Base-by-base conservation (phyloP, 192 early-diverging fungal genomes). In the Coemansia sp. region DNA sequence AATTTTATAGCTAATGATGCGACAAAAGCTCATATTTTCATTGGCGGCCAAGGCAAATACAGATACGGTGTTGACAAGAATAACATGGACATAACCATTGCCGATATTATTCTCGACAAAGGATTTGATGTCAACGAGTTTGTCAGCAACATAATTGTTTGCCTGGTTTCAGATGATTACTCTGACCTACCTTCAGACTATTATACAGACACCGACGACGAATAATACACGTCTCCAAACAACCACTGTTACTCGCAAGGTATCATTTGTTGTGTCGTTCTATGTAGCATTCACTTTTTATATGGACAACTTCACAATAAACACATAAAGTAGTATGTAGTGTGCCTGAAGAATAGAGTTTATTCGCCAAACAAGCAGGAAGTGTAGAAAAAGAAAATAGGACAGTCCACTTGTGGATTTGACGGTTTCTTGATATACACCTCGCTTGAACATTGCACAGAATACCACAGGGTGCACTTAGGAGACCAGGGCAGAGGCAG, bases 401-500 rank as follows among this genome's bases (percentile, higher is more conserved):
- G 27, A 13, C 50, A 53, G 10, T 4, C 45, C 45, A 21, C 45
- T 48, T 48, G 45, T 48, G 19, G 45, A 48, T n/a, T 8, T 19
- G 21, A 21, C 19, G n/a, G 19, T 21, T 19, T 19, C 45, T 48
- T 48, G 45, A 48, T 9, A 48, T 48, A 48, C 3, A 17, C 19
- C 1, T 48, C 45, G 21, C 45, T 48, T 48, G 45, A n/a, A 9
- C 21, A 48, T 48, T 48, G 45, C 45, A 21, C 45, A 48, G 45
- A n/a, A 21, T 48, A 21, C 45, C 45, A 48, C 19, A 48, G 8
- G 6, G 45, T 48, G 67, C 46, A 73, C 76, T 93, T 93, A 93
- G 56, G 92, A 81, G 69, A 93, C 89, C 59, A 93, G 85, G 79
- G 92, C 85, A 59, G 92, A 92, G 69, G 92, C 92, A 78, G 92